Base-by-base conservation (phyloP, 2,329 filamentous ascomycete species). In the Sporothrix humicola region DNA sequence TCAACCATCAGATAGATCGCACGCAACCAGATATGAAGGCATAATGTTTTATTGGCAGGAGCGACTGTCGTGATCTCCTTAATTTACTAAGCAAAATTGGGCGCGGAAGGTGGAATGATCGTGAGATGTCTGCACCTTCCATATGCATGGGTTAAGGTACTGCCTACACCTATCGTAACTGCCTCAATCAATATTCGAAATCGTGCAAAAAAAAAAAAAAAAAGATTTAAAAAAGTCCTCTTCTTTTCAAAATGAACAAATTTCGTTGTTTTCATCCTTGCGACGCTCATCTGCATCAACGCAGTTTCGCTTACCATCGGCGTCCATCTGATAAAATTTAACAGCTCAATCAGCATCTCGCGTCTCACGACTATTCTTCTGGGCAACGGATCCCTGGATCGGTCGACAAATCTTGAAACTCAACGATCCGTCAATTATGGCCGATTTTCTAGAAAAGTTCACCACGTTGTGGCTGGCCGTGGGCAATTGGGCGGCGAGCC, bases 371-470 rank as follows among this genome's bases (percentile, higher is more conserved):
- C 31, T 37, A 12, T 37, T 13, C 50, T 69, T n/a, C 31, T 69
- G 69, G 54, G 8, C 20, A n/a, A 2, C 54, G 1, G 7, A 48
- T n/a, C 44, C 26, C 44, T 71, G 69, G 23, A 56, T 65, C 70
- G 26, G 50, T 48, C 58, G n/a, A 54, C 15, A 66, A 52, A 65
- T 69, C 23, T 23, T 72, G 71, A 72, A 68, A 72, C 61, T 37
- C 26, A 44, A n/a, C 52, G 52, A 68, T 59, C 50, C 42, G 50
- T 15, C 42, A 31, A 42, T 1, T 48, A n/a, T 52, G 20, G 44
- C 46, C 15, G 37, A 20, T n/a, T 23, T 72, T 56, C 59, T 56
- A 66, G 70, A 65, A 65, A 17, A 2, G 9, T 20, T 54, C 26
- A 56, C 46, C 26, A 65, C 46, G 58, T 56, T 65, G 59, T 23